A percentile compares a stretch with the other conserved stretches of the same genome.
Conservation (phyloP, 192 early-diverging fungal genomes). For the Linnemannia hyalina region DNA sequence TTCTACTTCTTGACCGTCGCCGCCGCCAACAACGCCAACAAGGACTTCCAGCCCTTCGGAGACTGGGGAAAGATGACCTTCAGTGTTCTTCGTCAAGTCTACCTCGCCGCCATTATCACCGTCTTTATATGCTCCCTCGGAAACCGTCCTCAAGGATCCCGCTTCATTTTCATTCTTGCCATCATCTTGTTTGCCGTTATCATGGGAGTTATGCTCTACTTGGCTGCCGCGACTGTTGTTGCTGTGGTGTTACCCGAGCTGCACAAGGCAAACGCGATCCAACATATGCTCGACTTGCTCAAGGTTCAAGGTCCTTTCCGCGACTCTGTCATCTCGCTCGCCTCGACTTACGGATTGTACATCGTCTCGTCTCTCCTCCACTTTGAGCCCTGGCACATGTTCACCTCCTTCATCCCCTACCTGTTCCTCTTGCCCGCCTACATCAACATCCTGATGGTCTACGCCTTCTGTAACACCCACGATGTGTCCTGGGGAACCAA, state of each 20-base stretch:
- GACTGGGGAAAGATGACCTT: slow-evolving; percentile 72
- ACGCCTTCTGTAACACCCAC: slow-evolving; percentile 95
- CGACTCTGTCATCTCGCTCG: slow-evolving; percentile 85
- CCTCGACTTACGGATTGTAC: slow-evolving; percentile 88
- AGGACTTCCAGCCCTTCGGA: slow-evolving; percentile 65
- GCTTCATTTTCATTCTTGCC: slow-evolving; percentile 74
- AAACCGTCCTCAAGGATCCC: slow-evolving; percentile 92
- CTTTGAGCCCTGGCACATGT: slow-evolving; percentile 93
- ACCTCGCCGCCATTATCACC: slow-evolving; percentile 82
- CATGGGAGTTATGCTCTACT: slow-evolving; percentile 88
- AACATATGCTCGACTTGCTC: slow-evolving; percentile 51
- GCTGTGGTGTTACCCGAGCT: slow-evolving; percentile 52
- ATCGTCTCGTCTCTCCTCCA: slow-evolving; percentile 82
- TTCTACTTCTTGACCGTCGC: slow-evolving; percentile 79
- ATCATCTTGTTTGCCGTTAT: slow-evolving; percentile 84
- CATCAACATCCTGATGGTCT: slow-evolving; percentile 93
- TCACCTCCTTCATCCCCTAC: slow-evolving; percentile 92
- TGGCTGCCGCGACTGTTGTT: slow-evolving; percentile 74
- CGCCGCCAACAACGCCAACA: slow-evolving; percentile 55
- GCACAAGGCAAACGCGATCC: background rate
- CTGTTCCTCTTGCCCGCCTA: slow-evolving; percentile 88
- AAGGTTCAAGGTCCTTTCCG: slow-evolving; percentile 69
- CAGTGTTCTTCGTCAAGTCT: slow-evolving; percentile 77
- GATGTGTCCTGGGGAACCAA: slow-evolving; percentile 97
- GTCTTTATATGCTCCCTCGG: slow-evolving; percentile 90